These are phyloP conservation scores for Monilinia aucupariae DNA, from an alignment of 2,329 filamentous ascomycete genomes.

Conservation along the genomic window DNA sequence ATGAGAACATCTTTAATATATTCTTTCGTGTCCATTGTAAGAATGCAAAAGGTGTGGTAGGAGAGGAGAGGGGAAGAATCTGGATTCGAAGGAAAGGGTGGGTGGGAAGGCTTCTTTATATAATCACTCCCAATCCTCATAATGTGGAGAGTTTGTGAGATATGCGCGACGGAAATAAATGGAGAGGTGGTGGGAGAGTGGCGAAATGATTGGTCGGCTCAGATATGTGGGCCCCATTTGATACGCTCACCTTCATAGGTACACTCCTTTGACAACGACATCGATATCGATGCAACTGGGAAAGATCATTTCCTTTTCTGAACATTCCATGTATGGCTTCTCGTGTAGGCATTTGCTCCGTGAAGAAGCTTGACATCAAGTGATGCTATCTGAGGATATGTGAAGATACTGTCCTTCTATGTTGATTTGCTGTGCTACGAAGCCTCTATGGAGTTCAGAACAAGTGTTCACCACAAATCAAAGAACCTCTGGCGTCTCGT, in stretches of 20 bases:
- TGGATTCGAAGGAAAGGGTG: neutral
- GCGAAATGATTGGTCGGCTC: neutral
- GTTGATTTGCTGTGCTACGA: too few species aligned
- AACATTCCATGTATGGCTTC: too few species aligned
- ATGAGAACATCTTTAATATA: conserved; percentile 20
- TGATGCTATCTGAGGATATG: too few species aligned
- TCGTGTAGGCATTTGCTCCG: too few species aligned
- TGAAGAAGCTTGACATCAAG: too few species aligned
- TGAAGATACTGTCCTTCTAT: too few species aligned
- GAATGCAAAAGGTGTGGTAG: neutral
- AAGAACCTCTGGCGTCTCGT: neutral
- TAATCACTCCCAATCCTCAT: neutral
- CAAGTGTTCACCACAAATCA: too few species aligned
- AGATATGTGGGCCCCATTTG: neutral
- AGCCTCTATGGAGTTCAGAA: too few species aligned
- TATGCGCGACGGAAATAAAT: neutral
- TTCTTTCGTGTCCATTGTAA: conserved; percentile 11
- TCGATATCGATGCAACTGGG: neutral
- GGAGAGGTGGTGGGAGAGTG: neutral
- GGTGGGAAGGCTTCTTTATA: neutral
- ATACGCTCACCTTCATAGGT: conserved; percentile 2
- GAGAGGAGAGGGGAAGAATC: neutral
- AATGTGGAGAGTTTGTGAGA: neutral
- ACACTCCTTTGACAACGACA: neutral
- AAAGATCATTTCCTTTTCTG: too few species aligned